Base-by-base conservation (phyloP, 768 basidiomycete genomes). In the Candolleomyces efflorescens region DNA sequence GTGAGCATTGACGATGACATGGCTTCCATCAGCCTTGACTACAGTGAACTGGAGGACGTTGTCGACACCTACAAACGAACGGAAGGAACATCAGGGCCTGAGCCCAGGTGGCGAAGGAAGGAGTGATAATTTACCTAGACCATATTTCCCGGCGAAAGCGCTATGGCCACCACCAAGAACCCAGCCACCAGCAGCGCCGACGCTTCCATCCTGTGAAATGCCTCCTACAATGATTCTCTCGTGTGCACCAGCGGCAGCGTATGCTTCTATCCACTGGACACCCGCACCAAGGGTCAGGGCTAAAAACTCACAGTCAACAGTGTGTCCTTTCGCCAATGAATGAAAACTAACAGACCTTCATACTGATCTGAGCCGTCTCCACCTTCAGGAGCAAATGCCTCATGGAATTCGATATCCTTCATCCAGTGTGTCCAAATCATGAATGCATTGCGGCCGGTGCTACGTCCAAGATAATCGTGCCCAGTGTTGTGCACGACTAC, bases 161-260 rank as follows among this genome's bases (percentile, higher is more conserved):
- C 76, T 77, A 53, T 82, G 79, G 0, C 81, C 79, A 5, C 77
- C 80, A 9, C 81, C 82, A 26, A 71, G 64, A 5, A 78, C 58
- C 77, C 78, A 83, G 13, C 80, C 81, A 36, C 78, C 80, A 18
- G 75, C 71, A 32, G 79, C 73, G 38, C 79, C 81, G 3, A 81
- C 69, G 2, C 78, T 74, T 18, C 72, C 78, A 6, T 71, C 70
- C 0, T 41, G 13, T 7, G 73, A 73, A 3, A 71, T 18, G 15
- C 76, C 82, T 4, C 83, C 83, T 5, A 83, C 72, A 26, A 83
- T 67, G 45, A 75, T 64, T 7, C 75, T 46, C 72, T 0, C 69
- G 71, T 23, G 76, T 60, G 3, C 58, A 17, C 76, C 64, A 4
- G 71, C 76, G 5, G 73, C 72, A 2, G 59, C 62, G 58, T 81